These are phyloP conservation scores for Yamadazyma ubonensis DNA, from an alignment of 805 yeast species.

Conservation along the genomic window DNA sequence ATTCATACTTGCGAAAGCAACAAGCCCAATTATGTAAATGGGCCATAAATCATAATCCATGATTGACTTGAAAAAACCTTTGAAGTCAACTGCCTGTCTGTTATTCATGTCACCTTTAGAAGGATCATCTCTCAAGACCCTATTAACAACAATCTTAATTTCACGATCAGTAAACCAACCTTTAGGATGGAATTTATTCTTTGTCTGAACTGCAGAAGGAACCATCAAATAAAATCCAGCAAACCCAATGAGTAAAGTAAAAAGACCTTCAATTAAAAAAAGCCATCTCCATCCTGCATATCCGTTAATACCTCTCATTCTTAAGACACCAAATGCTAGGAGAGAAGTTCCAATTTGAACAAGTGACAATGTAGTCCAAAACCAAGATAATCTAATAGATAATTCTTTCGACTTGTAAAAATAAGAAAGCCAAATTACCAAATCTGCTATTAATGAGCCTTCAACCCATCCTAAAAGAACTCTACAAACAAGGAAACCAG, in stretches of 20 bases:
- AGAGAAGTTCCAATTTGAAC: slow-evolving; percentile 22
- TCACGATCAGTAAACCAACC: slow-evolving; percentile 33
- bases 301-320: slow-evolving; percentile 20
- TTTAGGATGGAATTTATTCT: slow-evolving; percentile 47
- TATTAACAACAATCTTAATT: slow-evolving; percentile 26
- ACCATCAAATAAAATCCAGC: slow-evolving; percentile 49
- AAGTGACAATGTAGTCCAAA: slow-evolving; percentile 29
- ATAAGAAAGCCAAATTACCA: slow-evolving; percentile 61
- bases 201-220: slow-evolving; percentile 54
- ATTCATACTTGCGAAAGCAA: slow-evolving; percentile 17
- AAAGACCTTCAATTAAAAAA: slow-evolving; percentile 60
- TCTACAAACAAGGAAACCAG: slow-evolving; percentile 25
- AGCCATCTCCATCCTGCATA: slow-evolving; percentile 58
- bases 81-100: slow-evolving; percentile 24
- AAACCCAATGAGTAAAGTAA: slow-evolving; percentile 56
- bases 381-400: slow-evolving; percentile 53
- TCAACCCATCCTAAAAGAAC: slow-evolving; percentile 29
- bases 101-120: slow-evolving; percentile 31
- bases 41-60: slow-evolving; percentile 29
- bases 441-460: slow-evolving; percentile 47
- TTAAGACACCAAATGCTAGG: slow-evolving; percentile 22
- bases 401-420: slow-evolving; percentile 61
- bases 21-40: slow-evolving; percentile 36
- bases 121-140: slow-evolving; percentile 29
- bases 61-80: slow-evolving; percentile 18